Base-by-base conservation (phyloP, 2,329 filamentous ascomycete species). In the Truncatella angustata region DNA sequence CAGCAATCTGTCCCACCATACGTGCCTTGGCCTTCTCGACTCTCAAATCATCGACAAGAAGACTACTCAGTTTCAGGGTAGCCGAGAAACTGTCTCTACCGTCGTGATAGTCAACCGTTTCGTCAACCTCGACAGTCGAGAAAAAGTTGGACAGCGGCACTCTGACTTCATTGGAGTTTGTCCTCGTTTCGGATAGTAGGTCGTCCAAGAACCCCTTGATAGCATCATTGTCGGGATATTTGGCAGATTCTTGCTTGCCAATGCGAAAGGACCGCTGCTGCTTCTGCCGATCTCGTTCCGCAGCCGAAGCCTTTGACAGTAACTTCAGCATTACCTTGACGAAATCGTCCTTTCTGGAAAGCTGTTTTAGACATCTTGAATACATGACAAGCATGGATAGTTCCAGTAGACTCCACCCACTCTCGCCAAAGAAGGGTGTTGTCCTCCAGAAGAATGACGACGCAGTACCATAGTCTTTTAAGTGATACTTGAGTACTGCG, bases 321-420 rank as follows among this genome's bases (percentile, higher is more conserved):
- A 97, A 73, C 61, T 88, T 87, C 12, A 97, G 75, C 7, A 90
- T 78, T 7, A 89, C 85, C 21, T 83, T 82, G 14, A 92, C 84
- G 62, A 91, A 95, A 56, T 96, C 90, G 49, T 93, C 88, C 54
- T 85, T 84, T 12, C 85, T 83, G 45, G 87, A 78, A 24, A 96
- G 79, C 60, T 90, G 81, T 58, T 88, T 87, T 24, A 99, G 77
- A 66, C 92, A 97, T 45, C 82, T 81, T 0, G 89, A 83, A 66
- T 97, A 94, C 78, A 97, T 87, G 57, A 90, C 82, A 5, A 97
- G 78, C 80, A 96, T 89, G 1, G 87, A 87, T 3, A 91, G 75
- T 64, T 97, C 91, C 11, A 96, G 76, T 1, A 86, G 74, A 49
- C 81, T 84, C 92, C 94, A 97, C 42, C 86, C 82, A 52, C 81